phyloP scores from a whole-genome alignment of 1,139 yeast species.

The Pneumocystis oryctolagi region DNA sequence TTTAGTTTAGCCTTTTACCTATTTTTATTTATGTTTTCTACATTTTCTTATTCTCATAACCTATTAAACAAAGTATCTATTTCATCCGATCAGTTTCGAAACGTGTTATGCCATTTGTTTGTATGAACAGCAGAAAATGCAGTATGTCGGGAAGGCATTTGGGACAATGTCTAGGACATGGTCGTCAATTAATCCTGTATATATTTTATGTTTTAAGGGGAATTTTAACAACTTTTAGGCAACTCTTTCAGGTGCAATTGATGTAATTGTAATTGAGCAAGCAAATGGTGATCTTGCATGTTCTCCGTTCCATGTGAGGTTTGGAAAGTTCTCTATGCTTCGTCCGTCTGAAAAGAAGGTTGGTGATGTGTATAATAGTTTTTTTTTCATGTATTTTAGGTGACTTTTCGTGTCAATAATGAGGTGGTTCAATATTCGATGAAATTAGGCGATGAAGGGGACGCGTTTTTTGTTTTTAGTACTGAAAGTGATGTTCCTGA shows the following conservation, averaged over 20 bases:
- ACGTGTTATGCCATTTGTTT: neutral
- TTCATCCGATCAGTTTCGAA: neutral
- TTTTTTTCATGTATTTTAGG: slow-evolving; percentile 22
- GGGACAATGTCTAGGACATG: slow-evolving; percentile 63
- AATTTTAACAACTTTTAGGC: slow-evolving; percentile 27
- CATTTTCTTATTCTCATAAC: too few relatives aligned
- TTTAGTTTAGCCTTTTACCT: too few relatives aligned
- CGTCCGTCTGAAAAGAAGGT: slow-evolving; percentile 89
- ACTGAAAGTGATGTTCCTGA: slow-evolving; percentile 59
- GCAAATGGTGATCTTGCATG: slow-evolving; percentile 70
- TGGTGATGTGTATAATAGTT: slow-evolving; percentile 1
- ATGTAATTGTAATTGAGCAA: slow-evolving; percentile 89
- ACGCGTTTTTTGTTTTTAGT: slow-evolving; percentile 92
- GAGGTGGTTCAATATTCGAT: slow-evolving; percentile 70
- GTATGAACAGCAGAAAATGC: slow-evolving; percentile 37
- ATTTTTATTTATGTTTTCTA: too few relatives aligned
- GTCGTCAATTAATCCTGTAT: slow-evolving; percentile 76
- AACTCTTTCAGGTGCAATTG: slow-evolving; percentile 92
- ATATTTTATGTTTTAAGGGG: neutral
- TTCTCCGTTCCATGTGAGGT: slow-evolving; percentile 92
- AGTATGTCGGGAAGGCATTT: slow-evolving; percentile 89
- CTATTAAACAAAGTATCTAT: too few relatives aligned
- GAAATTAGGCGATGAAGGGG: slow-evolving; percentile 97
- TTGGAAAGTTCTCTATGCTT: slow-evolving; percentile 81
- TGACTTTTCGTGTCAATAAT: slow-evolving; percentile 75